A percentile compares a stretch with the other conserved stretches of the same genome.
Conservation (phyloP, 306 rosid species). For the Prunus armeniaca region DNA sequence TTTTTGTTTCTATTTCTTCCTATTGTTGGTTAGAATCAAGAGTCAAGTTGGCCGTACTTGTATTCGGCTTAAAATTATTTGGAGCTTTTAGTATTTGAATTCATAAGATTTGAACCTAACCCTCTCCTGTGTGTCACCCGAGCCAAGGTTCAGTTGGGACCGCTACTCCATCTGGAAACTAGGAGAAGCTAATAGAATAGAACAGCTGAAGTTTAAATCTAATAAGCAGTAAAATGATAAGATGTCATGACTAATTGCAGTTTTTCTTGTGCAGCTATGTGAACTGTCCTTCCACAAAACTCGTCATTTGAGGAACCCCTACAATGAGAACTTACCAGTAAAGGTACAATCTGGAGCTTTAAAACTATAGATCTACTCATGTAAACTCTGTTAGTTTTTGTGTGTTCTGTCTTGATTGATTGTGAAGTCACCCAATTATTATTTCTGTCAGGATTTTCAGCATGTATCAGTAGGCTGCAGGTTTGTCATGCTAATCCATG, state of each 20-base stretch:
- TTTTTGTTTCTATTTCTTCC: neutral
- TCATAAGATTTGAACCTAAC: neutral
- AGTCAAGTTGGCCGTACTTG: neutral
- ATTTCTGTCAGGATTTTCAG: neutral
- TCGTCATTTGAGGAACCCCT: constrained; percentile 95
- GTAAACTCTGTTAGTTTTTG: neutral
- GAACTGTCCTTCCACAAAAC: constrained; percentile 98
- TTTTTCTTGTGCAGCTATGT: constrained; percentile 76
- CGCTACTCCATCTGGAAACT: neutral
- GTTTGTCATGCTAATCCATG: neutral
- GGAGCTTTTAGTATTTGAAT: neutral
- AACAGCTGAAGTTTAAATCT: constrained; percentile 6
- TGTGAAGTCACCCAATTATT: neutral
- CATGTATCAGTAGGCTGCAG: neutral
- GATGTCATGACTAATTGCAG: constrained; percentile 30
- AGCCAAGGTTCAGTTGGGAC: neutral
- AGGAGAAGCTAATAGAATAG: neutral
- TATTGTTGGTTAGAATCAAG: constrained; percentile 2
- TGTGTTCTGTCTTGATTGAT: neutral
- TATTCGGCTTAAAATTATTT: neutral
- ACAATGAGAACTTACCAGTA: constrained; percentile 96
- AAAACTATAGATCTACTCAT: neutral
- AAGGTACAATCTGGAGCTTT: constrained; percentile 59
- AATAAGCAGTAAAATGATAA: constrained; percentile 3
- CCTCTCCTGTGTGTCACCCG: neutral